Conservation (phyloP, 2,329 filamentous ascomycete species). For the Ophiognomonia clavigignenti-juglandacearum region DNA sequence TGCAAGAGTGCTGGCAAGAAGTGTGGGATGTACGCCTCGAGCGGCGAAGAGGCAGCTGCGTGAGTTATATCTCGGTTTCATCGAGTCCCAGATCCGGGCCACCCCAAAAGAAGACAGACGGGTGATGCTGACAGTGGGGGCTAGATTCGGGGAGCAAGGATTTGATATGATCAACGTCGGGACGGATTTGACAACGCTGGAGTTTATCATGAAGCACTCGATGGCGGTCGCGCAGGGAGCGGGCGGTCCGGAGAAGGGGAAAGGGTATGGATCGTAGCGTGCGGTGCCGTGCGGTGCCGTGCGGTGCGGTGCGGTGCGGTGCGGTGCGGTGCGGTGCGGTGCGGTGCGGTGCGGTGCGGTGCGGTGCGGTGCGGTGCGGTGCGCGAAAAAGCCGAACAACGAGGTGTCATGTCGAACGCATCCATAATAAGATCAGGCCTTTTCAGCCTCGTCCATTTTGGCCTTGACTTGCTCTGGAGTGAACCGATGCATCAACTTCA, state of each 20-base stretch:
- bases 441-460: constrained; percentile 61
- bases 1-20: constrained; percentile 61
- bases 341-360: too few species aligned
- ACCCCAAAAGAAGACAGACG: too few species aligned
- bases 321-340: too few species aligned
- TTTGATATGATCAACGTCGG: constrained; percentile 59
- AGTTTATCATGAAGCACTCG: constrained; percentile 38
- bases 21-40: constrained; percentile 55
- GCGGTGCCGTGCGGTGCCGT: too few species aligned
- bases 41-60: constrained; percentile 48
- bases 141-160: constrained; percentile 45
- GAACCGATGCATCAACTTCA: constrained; percentile 77
- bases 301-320: too few species aligned
- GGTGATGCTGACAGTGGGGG: not conserved
- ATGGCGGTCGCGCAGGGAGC: constrained; percentile 42
- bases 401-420: too few species aligned
- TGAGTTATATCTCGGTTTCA: not conserved
- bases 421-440: constrained; percentile 12
- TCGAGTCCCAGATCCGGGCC: not conserved
- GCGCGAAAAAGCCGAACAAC: too few species aligned
- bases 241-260: constrained; percentile 29
- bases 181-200: constrained; percentile 50
- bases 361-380: too few species aligned
- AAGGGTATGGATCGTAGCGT: constrained; percentile 35
- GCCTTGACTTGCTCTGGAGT: constrained; percentile 59